Evolutionary conservation across 495 filamentous ascomycete species (phyloP), one percentile per base, ranked within the genome.

Genomic region (Chaetomium fimeti): DNA sequence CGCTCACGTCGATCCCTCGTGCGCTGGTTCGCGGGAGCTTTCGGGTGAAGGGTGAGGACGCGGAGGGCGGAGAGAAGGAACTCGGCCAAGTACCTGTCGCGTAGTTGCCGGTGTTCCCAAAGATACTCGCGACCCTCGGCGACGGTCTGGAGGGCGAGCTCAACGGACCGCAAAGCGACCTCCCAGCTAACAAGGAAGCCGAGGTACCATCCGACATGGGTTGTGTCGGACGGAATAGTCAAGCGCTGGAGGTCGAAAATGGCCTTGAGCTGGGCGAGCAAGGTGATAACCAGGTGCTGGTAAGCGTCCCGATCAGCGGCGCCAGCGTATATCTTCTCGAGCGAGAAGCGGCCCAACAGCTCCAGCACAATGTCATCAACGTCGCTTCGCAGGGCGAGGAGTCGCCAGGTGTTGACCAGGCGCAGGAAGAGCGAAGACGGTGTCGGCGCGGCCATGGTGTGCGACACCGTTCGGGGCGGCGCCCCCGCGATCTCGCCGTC

Each of bases 121-220:
- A 78, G 61, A 42, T 57, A 70, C 22, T 78, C 74, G 29, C 74
- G 70, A 22, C 69, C 67, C 29, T 78, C 75, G 36, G 63, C 47
- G 24, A 76, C 61, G 27, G 66, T 61, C 65, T 77, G 73, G 16
- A 76, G 67, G 15, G 75, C 66, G 59, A 77, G 72, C 60, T 78
- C 75, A 2, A 78, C 66, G 13, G 70, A 56, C n/a, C 75, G 72
- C 40, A 76, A 25, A 7, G 72, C 68, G 38, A 76, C 71, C 63
- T 78, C 74, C 76, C 76, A 76, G 62, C 73, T 75, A 1, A 67
- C 71, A 4, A 78, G 69, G 61, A 70, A 72, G 18, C 75, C 74
- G 8, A 78, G 65, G 63, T 73, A 76, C 69, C 75, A 70, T 20
- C 71, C 73, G 2, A 71, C 42, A 32, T 75, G 74, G 54, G 63